Evolutionary conservation across 176 grass and related monocot genomes (phyloP).

Genomic region (Thinopyrum elongatum): DNA sequence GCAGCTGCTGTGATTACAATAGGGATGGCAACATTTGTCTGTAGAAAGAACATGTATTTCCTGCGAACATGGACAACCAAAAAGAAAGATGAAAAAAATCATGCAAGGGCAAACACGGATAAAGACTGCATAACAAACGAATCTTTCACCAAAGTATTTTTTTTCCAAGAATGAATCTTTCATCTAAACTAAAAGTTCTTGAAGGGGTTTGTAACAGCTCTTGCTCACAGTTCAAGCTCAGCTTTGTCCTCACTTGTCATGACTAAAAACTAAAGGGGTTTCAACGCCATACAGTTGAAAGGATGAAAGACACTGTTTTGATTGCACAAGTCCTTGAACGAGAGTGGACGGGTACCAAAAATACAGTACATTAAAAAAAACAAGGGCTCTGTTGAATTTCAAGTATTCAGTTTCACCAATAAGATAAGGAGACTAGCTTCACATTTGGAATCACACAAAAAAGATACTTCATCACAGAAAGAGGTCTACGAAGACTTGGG

Average conservation of each 20-base stretch:
- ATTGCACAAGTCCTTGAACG: not conserved
- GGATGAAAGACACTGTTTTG: not conserved
- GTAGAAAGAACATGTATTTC: constrained; percentile 49
- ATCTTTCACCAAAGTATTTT: not conserved
- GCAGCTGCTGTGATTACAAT: constrained; percentile 53
- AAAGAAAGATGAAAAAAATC: not conserved
- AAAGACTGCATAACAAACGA: not conserved
- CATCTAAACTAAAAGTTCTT: constrained; percentile 1
- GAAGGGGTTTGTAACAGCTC: not conserved
- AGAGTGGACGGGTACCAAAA: not conserved
- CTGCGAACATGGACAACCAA: constrained; percentile 36
- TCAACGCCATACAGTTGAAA: not conserved
- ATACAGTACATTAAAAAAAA: no score
- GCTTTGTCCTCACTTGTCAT: not conserved
- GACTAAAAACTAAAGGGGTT: not conserved
- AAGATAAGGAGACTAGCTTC: no score
- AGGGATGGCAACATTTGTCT: constrained; percentile 46
- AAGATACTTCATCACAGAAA: not conserved
- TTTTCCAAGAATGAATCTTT: not conserved
- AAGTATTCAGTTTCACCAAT: no score
- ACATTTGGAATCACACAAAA: not conserved
- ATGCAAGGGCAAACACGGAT: not conserved
- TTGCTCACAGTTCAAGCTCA: not conserved
- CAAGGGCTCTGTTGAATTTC: no score
- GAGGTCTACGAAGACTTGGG: not conserved